Base-by-base conservation (phyloP, 805 yeast genomes). In the Cyberlindnera japonica region DNA sequence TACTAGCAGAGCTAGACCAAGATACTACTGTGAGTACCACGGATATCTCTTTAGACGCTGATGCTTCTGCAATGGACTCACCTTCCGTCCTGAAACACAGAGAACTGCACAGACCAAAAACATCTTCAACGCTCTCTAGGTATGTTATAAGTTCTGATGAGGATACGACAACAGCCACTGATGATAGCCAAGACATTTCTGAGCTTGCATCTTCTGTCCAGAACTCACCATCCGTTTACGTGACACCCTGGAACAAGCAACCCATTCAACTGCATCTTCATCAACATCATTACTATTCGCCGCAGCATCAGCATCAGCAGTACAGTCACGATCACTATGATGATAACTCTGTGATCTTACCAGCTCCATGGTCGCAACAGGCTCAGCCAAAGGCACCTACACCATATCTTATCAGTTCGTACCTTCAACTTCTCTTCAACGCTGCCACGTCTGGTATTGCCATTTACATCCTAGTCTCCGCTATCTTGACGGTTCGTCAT, bases 331-430 rank as follows among this genome's bases (percentile, higher is more conserved):
- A 33, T 13, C 24, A 28, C 9, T 24, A 34, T 25, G 33, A 36
- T 7, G 47, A 41, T 8, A 44, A 49, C 22, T 33, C 44, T 4
- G 37, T 48, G 3, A 39, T 52, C 1, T 61, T 81, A 23, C 87
- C 87, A 1, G 63, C 65, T 3, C 84, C 86, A 0, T 80, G 86
- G 86, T 72, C 75, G 6, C 41, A 65, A 6, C 52, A 60, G 6
- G 73, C 79, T 4, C 54, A 63, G 11, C 84, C 87, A 3, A 66
- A 63, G 15, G 77, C 74, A 22, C 71, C 69, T 43, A 59, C 68
- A 0, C 77, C 83, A 6, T 83, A 83, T 52, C 54, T 77, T 21
- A 54, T 81, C 9, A 70, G 81, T 9, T 76, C 89, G 12, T 80
- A 81, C 49, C 55, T 81, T 24, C 90, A 83, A 57, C 50, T 81